These are phyloP conservation scores for Solanum clarkiae DNA, from an alignment of 257 asterid species.

Conservation along the genomic window DNA sequence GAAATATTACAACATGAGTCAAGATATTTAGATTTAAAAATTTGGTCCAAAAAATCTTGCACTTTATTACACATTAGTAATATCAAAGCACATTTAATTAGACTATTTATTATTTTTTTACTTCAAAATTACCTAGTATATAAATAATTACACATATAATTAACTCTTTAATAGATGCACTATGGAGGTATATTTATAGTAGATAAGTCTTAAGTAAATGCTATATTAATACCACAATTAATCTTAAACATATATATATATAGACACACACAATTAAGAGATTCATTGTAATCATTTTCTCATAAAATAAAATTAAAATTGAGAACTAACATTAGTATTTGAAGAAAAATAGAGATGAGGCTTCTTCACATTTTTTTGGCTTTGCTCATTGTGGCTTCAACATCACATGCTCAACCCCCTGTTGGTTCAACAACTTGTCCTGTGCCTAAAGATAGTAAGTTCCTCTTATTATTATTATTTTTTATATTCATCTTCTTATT, in stretches of 20 bases:
- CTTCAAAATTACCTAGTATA: background rate
- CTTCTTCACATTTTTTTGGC: background rate
- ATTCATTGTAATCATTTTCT: background rate
- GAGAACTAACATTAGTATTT: background rate
- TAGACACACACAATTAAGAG: background rate
- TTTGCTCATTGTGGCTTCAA: background rate
- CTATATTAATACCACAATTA: background rate
- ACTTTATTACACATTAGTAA: background rate
- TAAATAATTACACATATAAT: background rate
- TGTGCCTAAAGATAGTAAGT: background rate
- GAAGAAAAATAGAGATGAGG: background rate
- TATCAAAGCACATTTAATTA: background rate
- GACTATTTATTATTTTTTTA: no score
- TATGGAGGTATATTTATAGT: background rate
- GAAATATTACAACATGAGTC: background rate
- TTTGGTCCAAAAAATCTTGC: no score
- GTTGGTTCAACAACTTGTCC: background rate
- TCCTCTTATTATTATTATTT: background rate
- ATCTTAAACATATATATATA: background rate
- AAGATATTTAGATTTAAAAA: background rate
- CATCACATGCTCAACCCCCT: background rate
- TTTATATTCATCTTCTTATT: background rate
- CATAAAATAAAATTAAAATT: background rate
- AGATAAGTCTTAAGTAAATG: background rate
- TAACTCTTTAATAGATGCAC: background rate